phyloP scores from a whole-genome alignment of 371 early-diverging fungal genomes.

The Mortierella sp. region DNA sequence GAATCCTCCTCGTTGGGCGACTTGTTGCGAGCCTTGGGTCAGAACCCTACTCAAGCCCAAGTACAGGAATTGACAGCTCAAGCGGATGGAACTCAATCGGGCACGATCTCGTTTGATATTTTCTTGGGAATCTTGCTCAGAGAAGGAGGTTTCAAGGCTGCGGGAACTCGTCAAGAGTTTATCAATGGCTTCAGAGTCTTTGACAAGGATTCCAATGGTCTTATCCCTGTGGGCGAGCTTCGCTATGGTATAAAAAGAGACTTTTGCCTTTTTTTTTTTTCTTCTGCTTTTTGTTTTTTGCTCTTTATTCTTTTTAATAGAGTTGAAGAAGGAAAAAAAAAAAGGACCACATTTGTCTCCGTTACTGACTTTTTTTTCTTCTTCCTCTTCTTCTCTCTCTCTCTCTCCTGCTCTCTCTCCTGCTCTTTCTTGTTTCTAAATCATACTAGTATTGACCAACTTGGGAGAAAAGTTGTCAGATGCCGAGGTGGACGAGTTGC shows the following conservation, averaged over 20 bases:
- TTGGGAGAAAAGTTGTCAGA: constrained; percentile 93
- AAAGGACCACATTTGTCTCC: neutral
- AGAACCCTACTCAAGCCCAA: constrained; percentile 89
- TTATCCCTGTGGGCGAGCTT: constrained; percentile 91
- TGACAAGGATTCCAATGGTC: constrained; percentile 94
- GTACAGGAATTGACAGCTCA: constrained; percentile 75
- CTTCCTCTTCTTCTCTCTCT: neutral
- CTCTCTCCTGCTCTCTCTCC: neutral
- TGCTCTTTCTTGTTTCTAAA: too few relatives aligned
- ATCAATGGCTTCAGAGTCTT: constrained; percentile 96
- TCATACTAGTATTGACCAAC: constrained; percentile 84
- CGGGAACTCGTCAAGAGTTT: constrained; percentile 86
- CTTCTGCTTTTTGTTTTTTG: too few relatives aligned
- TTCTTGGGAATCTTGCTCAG: constrained; percentile 77
- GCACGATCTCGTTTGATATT: constrained; percentile 67
- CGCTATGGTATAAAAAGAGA: constrained; percentile 74
- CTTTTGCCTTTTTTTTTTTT: neutral
- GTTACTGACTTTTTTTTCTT: neutral
- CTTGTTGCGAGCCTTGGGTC: constrained; percentile 83
- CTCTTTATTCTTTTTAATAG: too few relatives aligned
- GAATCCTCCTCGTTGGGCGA: constrained; percentile 78
- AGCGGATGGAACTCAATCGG: constrained; percentile 45
- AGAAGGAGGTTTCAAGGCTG: constrained; percentile 80
- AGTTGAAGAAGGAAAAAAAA: too few relatives aligned
- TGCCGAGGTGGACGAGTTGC: constrained; percentile 91